phyloP scores from a whole-genome alignment of 805 yeast genomes.

The Saccharomyces eubayanus region DNA sequence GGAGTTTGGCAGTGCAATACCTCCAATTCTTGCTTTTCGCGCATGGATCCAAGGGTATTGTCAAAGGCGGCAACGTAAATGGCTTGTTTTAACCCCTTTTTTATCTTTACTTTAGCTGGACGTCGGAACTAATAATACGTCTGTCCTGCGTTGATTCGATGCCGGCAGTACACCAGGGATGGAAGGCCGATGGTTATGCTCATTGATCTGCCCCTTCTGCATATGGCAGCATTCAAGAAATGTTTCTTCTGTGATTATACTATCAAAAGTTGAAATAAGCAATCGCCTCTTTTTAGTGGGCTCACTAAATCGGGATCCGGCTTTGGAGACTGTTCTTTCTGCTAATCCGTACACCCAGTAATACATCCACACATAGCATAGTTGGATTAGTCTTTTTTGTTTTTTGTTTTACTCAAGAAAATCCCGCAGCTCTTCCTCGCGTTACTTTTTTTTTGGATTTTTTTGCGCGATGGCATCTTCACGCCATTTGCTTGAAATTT shows the following conservation, averaged over 20 bases:
- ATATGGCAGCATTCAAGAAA: not conserved
- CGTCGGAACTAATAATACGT: too few relatives aligned
- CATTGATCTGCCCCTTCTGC: not conserved
- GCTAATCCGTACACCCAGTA: too few relatives aligned
- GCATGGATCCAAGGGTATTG: not conserved
- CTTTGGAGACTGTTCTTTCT: not conserved
- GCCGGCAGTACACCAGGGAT: not conserved
- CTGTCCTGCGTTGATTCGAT: too few relatives aligned
- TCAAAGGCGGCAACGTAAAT: too few relatives aligned
- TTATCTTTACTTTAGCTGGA: too few relatives aligned
- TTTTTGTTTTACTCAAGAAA: not conserved
- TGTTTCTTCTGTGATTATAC: not conserved
- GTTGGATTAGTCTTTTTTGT: not conserved
- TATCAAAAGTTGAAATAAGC: not conserved
- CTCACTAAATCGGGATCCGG: not conserved
- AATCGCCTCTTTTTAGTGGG: not conserved
- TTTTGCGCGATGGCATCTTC: not conserved
- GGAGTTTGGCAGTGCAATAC: not conserved
- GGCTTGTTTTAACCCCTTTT: too few relatives aligned
- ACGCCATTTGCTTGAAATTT: not conserved
- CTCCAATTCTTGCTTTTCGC: not conserved
- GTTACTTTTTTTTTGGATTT: not conserved
- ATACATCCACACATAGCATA: too few relatives aligned
- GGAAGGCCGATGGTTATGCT: not conserved
- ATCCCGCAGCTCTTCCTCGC: not conserved